These are phyloP conservation scores for Penicillium salamii DNA, from an alignment of 495 filamentous ascomycete genomes.

Conservation along the genomic window DNA sequence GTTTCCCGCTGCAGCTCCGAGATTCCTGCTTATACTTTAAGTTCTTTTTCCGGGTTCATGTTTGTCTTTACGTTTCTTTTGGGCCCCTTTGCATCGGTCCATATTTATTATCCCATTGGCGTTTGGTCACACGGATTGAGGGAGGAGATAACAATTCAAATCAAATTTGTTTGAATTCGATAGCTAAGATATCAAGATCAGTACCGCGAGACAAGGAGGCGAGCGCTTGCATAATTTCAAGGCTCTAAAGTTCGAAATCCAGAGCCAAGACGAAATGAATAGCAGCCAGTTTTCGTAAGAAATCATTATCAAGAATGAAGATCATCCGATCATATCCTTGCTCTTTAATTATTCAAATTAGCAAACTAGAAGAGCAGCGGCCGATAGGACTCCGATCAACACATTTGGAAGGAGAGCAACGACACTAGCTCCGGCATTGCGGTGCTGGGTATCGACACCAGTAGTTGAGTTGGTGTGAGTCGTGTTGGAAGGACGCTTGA, in stretches of 20 bases:
- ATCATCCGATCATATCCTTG: background rate
- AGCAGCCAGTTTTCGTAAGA: background rate
- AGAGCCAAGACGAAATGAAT: background rate
- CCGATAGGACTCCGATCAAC: conserved; percentile 13
- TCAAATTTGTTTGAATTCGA: background rate
- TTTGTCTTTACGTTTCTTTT: too few species aligned
- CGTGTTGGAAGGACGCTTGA: conserved; percentile 16
- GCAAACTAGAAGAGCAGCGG: conserved; percentile 8
- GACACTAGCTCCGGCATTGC: conserved; percentile 1
- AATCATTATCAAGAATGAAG: background rate
- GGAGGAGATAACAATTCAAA: too few species aligned
- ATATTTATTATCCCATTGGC: too few species aligned
- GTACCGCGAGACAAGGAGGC: too few species aligned
- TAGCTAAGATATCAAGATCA: background rate
- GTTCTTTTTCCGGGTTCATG: too few species aligned
- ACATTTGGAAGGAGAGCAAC: conserved; percentile 1
- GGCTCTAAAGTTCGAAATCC: background rate
- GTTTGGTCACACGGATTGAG: too few species aligned
- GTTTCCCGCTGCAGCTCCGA: too few species aligned
- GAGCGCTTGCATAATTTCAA: background rate
- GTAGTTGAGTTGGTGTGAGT: background rate
- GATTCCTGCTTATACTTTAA: too few species aligned
- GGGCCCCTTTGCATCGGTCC: too few species aligned
- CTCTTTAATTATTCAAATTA: background rate
- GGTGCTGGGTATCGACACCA: background rate